Evolutionary conservation across 345 rosid species (phyloP).

Genomic region (Physaria fendleri): DNA sequence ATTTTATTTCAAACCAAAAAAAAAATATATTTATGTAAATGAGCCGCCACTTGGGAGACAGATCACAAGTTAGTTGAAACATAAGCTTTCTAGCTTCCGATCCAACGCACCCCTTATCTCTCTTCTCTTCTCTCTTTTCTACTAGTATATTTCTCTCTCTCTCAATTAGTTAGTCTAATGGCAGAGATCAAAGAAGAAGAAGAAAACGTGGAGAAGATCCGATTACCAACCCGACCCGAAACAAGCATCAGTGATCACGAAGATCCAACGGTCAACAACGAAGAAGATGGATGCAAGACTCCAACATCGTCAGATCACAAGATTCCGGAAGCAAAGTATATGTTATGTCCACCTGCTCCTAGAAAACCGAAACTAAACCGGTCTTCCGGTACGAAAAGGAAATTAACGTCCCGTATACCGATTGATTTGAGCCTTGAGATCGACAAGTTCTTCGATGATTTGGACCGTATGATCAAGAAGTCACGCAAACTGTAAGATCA

Average conservation of each 20-base stretch:
- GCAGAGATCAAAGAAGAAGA: conserved; percentile 34
- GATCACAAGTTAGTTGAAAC: conserved; percentile 37
- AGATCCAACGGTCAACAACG: conserved; percentile 20
- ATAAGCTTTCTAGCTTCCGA: conserved; percentile 35
- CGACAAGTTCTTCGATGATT: conserved; percentile 38
- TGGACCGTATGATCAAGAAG: conserved; percentile 51
- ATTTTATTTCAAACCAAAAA: too few relatives aligned
- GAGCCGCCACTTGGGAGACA: too few relatives aligned
- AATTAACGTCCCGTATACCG: conserved; percentile 25
- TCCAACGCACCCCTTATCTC: conserved; percentile 34
- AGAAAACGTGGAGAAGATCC: conserved; percentile 30
- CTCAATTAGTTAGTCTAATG: conserved; percentile 16
- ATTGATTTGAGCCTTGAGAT: conserved; percentile 43
- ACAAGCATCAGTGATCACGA: conserved; percentile 4
- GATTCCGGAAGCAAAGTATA: conserved; percentile 33
- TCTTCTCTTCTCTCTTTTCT: background rate
- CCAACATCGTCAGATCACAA: conserved; percentile 47
- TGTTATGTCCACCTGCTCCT: conserved; percentile 53
- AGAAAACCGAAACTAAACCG: conserved; percentile 30
- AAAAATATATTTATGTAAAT: too few relatives aligned
- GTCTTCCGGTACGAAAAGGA: conserved; percentile 32
- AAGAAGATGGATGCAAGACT: conserved; percentile 52
- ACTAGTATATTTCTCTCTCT: background rate
- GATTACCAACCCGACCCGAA: conserved; percentile 22
- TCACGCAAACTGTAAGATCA: conserved; percentile 36